Evolutionary conservation across 306 rosid species (phyloP).

Genomic region (Hippophae tibetana): DNA sequence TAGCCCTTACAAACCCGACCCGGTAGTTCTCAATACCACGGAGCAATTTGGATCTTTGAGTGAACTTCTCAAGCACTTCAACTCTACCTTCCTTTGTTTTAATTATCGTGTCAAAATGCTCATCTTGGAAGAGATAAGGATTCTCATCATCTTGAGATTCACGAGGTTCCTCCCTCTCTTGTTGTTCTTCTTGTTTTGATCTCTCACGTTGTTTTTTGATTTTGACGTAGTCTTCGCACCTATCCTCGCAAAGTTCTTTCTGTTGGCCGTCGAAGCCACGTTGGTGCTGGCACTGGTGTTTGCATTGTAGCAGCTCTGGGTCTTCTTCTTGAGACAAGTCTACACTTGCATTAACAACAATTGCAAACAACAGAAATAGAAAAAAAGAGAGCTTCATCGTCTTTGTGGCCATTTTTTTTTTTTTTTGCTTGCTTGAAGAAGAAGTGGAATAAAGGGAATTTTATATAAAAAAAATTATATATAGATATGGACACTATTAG

Average conservation of each 20-base stretch:
- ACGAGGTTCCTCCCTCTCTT: neutral
- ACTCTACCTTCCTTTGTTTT: conserved; percentile 44
- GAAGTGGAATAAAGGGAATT: neutral
- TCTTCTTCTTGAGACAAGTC: conserved; percentile 12
- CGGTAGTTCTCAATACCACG: conserved; percentile 46
- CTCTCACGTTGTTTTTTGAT: conserved; percentile 32
- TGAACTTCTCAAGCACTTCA: conserved; percentile 36
- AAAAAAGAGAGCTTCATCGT: conserved; percentile 24
- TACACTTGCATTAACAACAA: conserved; percentile 11
- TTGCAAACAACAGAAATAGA: conserved; percentile 12
- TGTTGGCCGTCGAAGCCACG: conserved; percentile 18
- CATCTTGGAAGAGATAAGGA: conserved; percentile 38
- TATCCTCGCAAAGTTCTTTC: conserved; percentile 17
- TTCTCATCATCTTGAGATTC: conserved; percentile 1
- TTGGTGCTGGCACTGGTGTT: conserved; percentile 44
- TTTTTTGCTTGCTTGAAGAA: neutral
- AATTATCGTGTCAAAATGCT: conserved; percentile 25
- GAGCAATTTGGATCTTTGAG: conserved; percentile 36
- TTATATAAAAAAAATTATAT: too few relatives aligned
- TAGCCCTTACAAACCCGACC: conserved; percentile 38
- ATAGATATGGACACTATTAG: too few relatives aligned
- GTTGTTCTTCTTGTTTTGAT: conserved; percentile 4
- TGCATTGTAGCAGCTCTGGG: conserved; percentile 38
- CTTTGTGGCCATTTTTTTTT: neutral
- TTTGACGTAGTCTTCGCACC: conserved; percentile 27